Evolutionary conservation across 2,329 filamentous ascomycete species (phyloP).

Genomic region (Apiospora marii): DNA sequence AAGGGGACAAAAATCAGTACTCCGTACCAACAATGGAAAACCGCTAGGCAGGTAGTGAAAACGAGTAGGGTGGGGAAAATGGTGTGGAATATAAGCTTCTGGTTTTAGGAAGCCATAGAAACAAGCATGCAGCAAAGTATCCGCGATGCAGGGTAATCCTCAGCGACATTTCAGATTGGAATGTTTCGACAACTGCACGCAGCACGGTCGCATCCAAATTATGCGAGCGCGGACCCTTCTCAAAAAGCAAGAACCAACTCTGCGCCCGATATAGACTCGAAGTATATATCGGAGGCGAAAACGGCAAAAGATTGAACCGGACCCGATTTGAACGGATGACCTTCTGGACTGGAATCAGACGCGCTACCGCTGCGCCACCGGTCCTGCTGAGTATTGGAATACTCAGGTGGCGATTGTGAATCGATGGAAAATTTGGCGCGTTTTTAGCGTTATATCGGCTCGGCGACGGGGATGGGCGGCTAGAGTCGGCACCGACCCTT

Average conservation of each 20-base stretch:
- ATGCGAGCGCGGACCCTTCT: no score
- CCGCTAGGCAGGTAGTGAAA: no score
- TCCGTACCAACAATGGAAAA: no score
- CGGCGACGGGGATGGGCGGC: no score
- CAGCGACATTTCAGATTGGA: no score
- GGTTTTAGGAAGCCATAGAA: no score
- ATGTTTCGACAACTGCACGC: no score
- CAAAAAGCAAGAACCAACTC: not conserved
- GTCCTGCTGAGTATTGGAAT: not conserved
- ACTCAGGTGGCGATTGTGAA: no score
- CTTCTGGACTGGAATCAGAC: slow-evolving; percentile 7
- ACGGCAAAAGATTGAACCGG: not conserved
- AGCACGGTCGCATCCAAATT: no score
- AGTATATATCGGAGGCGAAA: not conserved
- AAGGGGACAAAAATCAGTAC: no score
- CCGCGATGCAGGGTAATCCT: no score
- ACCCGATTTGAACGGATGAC: slow-evolving; percentile 12
- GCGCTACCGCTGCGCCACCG: slow-evolving; percentile 10
- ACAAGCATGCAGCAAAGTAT: no score
- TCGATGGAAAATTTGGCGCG: not conserved
- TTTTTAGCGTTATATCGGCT: not conserved
- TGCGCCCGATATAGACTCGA: not conserved
- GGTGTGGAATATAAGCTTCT: not conserved
- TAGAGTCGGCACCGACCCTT: not conserved
- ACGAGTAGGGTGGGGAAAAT: not conserved